These are phyloP conservation scores for Firmiana major DNA, from an alignment of 345 rosid species.

Conservation along the genomic window DNA sequence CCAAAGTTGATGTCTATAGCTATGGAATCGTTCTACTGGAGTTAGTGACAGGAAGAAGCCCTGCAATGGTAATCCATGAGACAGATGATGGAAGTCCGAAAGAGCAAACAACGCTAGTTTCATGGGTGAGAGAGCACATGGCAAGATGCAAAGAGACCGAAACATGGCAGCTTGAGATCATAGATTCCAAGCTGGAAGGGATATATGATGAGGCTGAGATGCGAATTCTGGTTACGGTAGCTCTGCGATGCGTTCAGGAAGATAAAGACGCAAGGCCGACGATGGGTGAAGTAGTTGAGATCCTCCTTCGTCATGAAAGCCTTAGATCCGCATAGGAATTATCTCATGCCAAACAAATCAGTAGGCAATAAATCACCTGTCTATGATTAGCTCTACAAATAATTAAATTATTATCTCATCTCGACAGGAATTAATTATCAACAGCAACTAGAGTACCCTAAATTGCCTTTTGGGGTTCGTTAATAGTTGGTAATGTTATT, in stretches of 20 bases:
- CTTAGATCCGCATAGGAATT: neutral
- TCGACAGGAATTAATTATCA: too few species aligned
- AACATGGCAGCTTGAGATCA: slow-evolving; percentile 16
- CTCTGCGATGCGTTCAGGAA: slow-evolving; percentile 25
- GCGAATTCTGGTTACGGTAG: slow-evolving; percentile 17
- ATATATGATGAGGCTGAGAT: slow-evolving; percentile 10
- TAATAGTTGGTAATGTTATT: too few species aligned
- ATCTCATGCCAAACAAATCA: neutral
- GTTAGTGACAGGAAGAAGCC: slow-evolving; percentile 26
- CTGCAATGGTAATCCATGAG: neutral
- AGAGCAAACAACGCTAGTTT: neutral
- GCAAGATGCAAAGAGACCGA: neutral
- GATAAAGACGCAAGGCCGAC: slow-evolving; percentile 27
- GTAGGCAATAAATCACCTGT: neutral
- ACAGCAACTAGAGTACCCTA: too few species aligned
- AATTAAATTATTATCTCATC: neutral
- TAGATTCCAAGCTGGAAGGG: slow-evolving; percentile 17
- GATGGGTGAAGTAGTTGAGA: slow-evolving; percentile 30
- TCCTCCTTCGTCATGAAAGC: slow-evolving; percentile 2
- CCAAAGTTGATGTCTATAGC: slow-evolving; percentile 45
- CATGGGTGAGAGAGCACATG: slow-evolving; percentile 17
- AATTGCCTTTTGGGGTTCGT: too few species aligned
- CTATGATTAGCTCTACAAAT: neutral
- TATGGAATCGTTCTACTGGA: slow-evolving; percentile 40
- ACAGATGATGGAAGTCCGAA: neutral